These are phyloP conservation scores for Pseudogymnoascus sp. DNA, from an alignment of 2,329 filamentous ascomycete species.

Conservation along the genomic window DNA sequence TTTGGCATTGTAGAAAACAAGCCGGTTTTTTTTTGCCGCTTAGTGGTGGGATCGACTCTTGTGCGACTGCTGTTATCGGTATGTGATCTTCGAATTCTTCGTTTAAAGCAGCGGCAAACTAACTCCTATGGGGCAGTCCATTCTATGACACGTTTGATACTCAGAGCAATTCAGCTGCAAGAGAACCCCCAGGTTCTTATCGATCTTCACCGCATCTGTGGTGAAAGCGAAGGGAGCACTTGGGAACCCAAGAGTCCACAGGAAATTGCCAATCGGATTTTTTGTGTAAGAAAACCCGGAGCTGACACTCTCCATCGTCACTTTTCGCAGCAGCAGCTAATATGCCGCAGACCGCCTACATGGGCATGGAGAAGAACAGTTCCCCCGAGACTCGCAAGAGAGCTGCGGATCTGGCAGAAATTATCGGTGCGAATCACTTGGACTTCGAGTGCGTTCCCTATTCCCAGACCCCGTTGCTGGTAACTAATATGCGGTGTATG, in stretches of 20 bases:
- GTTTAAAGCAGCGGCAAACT: slow-evolving; percentile 40
- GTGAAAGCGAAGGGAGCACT: slow-evolving; percentile 36
- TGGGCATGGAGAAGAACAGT: slow-evolving; percentile 60
- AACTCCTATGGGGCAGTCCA: neutral
- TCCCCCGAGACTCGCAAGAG: slow-evolving; percentile 58
- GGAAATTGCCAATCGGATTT: slow-evolving; percentile 50
- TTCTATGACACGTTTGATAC: neutral
- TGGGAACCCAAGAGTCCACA: slow-evolving; percentile 38
- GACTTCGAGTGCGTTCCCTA: slow-evolving; percentile 46
- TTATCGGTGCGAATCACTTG: slow-evolving; percentile 58
- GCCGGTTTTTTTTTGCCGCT: slow-evolving; percentile 51
- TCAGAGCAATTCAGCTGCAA: slow-evolving; percentile 15
- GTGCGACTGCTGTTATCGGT: slow-evolving; percentile 44
- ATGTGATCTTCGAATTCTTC: slow-evolving; percentile 28
- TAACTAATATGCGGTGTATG: neutral
- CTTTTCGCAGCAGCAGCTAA: neutral
- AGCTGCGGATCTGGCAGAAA: slow-evolving; percentile 50
- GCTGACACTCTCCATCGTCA: neutral
- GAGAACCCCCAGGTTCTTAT: slow-evolving; percentile 47
- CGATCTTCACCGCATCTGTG: slow-evolving; percentile 43
- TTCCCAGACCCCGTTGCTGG: neutral
- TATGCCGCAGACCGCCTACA: slow-evolving; percentile 48
- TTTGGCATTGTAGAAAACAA: neutral
- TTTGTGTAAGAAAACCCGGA: slow-evolving; percentile 28
- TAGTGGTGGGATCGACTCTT: slow-evolving; percentile 53